A percentile compares a stretch with the other conserved stretches of the same genome.
These are phyloP conservation scores for Baorangia bicolor DNA, from an alignment of 768 basidiomycete species.

Conservation along the genomic window DNA sequence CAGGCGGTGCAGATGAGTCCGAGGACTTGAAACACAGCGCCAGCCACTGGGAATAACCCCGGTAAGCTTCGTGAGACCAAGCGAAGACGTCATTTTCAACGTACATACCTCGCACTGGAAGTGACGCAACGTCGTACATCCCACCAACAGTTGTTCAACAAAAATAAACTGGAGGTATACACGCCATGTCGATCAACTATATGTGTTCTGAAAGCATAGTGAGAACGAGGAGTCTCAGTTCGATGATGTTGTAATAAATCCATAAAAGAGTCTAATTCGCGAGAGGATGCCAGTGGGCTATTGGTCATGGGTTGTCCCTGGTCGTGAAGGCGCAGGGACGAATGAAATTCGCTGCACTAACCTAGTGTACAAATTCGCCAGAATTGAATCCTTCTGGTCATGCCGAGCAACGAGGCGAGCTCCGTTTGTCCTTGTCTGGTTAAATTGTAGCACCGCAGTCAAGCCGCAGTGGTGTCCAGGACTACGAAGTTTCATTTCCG, in stretches of 20 bases:
- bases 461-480: too few species aligned
- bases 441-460: too few species aligned
- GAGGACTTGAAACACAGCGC: neutral
- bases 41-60: neutral
- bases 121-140: neutral
- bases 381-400: too few species aligned
- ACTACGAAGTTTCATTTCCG: too few species aligned
- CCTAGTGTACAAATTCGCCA: too few species aligned
- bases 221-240: neutral
- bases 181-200: neutral
- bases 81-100: neutral
- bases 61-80: neutral
- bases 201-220: neutral
- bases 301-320: too few species aligned
- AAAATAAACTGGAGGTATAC: neutral
- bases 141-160: neutral
- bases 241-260: neutral
- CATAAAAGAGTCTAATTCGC: neutral
- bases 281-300: too few species aligned
- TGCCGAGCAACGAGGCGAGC: too few species aligned
- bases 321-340: too few species aligned
- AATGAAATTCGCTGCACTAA: too few species aligned
- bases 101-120: constrained; percentile 7
- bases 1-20: constrained; percentile 11
- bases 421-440: too few species aligned